A percentile compares a stretch with the other conserved stretches of the same genome.
Conservation (phyloP, 2,329 filamentous ascomycete species). For the Cryphonectria naterciae region DNA sequence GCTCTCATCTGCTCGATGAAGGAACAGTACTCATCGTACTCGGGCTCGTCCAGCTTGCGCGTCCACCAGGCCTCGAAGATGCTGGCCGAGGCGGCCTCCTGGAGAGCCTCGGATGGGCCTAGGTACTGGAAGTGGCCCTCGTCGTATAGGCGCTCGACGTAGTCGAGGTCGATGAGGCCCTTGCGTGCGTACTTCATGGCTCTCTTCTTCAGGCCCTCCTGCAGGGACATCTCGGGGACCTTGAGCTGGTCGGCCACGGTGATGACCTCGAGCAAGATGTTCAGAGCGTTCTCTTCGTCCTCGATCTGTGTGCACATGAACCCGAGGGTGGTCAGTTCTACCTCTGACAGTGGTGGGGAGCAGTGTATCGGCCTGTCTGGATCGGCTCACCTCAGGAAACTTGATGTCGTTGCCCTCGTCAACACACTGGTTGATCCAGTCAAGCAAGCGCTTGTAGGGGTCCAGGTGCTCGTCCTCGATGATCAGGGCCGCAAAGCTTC, state of each 20-base stretch:
- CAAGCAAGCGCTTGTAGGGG: slow-evolving; percentile 21
- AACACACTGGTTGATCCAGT: slow-evolving; percentile 28
- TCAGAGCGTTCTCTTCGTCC: slow-evolving; percentile 19
- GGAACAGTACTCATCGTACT: slow-evolving; percentile 23
- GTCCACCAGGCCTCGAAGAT: slow-evolving; percentile 29
- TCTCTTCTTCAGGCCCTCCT: slow-evolving; percentile 27
- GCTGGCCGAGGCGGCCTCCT: slow-evolving; percentile 25
- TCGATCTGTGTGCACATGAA: background rate
- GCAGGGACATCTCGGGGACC: slow-evolving; percentile 28
- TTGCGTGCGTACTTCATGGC: slow-evolving; percentile 23
- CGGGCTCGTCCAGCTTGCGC: slow-evolving; percentile 21
- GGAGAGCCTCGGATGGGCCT: slow-evolving; percentile 14
- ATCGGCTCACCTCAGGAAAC: slow-evolving; percentile 23
- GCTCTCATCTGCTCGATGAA: slow-evolving; percentile 25
- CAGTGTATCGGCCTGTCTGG: background rate
- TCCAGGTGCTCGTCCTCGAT: slow-evolving; percentile 15
- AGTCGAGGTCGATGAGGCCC: slow-evolving; percentile 19
- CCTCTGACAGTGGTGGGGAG: too few relatives aligned
- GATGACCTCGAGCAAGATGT: slow-evolving; percentile 25
- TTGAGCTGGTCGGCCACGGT: slow-evolving; percentile 20
- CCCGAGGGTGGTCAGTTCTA: background rate
- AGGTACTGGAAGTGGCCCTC: slow-evolving; percentile 13
- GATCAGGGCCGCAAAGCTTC: slow-evolving; percentile 5
- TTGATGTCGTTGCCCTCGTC: slow-evolving; percentile 29
- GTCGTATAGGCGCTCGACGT: slow-evolving; percentile 22